Evolutionary conservation across 1,284 basidiomycete genomes (phyloP).

Genomic region (Tilletia setariae): DNA sequence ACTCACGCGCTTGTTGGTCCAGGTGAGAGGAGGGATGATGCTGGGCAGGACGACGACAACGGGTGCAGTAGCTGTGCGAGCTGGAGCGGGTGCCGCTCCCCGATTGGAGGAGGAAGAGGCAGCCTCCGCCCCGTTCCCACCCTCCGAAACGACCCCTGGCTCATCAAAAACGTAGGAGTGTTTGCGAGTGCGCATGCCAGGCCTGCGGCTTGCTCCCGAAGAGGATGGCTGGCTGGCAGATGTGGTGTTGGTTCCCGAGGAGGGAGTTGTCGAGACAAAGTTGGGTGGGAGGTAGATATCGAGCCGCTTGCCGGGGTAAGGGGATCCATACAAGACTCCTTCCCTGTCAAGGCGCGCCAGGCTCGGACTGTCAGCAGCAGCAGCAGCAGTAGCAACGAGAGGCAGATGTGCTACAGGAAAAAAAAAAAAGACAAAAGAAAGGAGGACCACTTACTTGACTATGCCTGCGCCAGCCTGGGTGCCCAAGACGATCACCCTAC

Average conservation of each 20-base stretch:
- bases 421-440: too few relatives aligned
- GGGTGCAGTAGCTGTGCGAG: conserved; percentile 34
- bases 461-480: conserved; percentile 40
- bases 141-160: background rate
- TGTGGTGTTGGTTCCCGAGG: background rate
- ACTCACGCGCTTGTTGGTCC: conserved; percentile 26
- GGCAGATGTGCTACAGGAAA: too few relatives aligned
- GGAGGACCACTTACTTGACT: conserved; percentile 35
- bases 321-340: conserved; percentile 46
- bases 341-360: conserved; percentile 22
- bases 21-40: conserved; percentile 43
- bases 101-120: background rate
- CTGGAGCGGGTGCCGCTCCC: background rate
- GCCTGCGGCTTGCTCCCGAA: background rate
- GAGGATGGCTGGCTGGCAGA: background rate
- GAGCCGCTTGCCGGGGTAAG: conserved; percentile 33
- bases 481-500: conserved; percentile 50
- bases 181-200: conserved; percentile 19
- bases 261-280: background rate
- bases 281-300: conserved; percentile 48
- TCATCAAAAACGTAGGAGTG: conserved; percentile 28
- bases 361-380: too few relatives aligned
- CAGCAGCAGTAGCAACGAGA: too few relatives aligned
- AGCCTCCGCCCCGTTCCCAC: background rate
- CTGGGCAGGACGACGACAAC: conserved; percentile 54